A percentile compares a stretch with the other conserved stretches of the same genome.
These are phyloP conservation scores for Pilatotrama ljubarskyi DNA, from an alignment of 768 basidiomycete species.

Conservation along the genomic window DNA sequence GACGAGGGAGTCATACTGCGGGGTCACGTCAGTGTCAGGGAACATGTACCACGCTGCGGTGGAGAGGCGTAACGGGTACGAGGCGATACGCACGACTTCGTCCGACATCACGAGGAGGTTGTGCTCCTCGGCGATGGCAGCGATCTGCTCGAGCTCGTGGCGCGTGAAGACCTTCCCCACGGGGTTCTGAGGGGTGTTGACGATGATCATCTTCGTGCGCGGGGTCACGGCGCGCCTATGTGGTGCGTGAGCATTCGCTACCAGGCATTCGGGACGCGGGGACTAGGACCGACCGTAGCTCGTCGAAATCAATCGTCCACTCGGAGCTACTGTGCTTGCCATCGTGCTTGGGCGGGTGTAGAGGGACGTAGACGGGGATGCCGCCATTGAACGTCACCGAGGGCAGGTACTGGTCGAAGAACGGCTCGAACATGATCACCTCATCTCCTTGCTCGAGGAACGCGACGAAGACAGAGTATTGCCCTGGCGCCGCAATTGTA, in stretches of 20 bases:
- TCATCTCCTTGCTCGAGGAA: conserved; percentile 93
- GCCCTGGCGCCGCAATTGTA: conserved; percentile 59
- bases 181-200: conserved; percentile 98
- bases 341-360: conserved; percentile 75
- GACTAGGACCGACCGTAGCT: conserved; percentile 62
- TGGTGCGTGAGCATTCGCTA: conserved; percentile 5
- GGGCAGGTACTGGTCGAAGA: conserved; percentile 95
- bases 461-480: conserved; percentile 91
- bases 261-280: neutral
- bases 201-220: conserved; percentile 90
- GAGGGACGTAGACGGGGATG: conserved; percentile 89
- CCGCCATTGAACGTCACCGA: conserved; percentile 94
- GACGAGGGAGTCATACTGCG: conserved; percentile 89
- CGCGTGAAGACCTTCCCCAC: conserved; percentile 95
- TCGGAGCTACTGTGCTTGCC: conserved; percentile 62
- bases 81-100: conserved; percentile 59
- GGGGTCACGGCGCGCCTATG: conserved; percentile 78
- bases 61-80: neutral
- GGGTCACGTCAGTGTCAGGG: neutral
- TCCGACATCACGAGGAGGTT: conserved; percentile 93
- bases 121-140: conserved; percentile 84
- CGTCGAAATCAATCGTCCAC: conserved; percentile 90
- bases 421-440: conserved; percentile 98
- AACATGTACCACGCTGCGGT: neutral
- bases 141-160: conserved; percentile 81